Percentiles rank a stretch among this genome's conserved stretches.
These are phyloP conservation scores for Fistulifera solaris DNA, from an alignment of 108 stramenopile species.

Conservation along the genomic window DNA sequence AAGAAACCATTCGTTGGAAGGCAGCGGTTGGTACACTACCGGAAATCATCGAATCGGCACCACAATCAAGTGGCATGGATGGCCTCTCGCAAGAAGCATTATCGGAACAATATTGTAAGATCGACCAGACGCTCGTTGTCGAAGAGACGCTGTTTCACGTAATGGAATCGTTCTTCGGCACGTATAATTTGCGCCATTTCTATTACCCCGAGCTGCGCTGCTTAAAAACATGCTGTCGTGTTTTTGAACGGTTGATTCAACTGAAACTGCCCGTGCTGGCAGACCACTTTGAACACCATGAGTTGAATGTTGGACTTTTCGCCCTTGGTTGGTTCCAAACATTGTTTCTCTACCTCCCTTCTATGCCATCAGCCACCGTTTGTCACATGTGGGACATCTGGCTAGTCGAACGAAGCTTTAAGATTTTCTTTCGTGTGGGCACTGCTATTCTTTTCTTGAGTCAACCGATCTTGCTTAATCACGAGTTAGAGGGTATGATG, in stretches of 20 bases:
- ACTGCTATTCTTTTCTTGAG: slow-evolving; percentile 83
- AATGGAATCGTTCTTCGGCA: slow-evolving; percentile 74
- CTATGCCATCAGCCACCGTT: slow-evolving; percentile 84
- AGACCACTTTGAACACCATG: slow-evolving; percentile 88
- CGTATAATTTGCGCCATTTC: slow-evolving; percentile 75
- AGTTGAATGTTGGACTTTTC: slow-evolving; percentile 80
- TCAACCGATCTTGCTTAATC: slow-evolving; percentile 78
- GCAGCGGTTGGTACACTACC: slow-evolving; percentile 48
- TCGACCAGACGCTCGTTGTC: slow-evolving; percentile 47
- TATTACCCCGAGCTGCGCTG: slow-evolving; percentile 84
- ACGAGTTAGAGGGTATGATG: slow-evolving; percentile 91
- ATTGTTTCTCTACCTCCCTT: slow-evolving; percentile 81
- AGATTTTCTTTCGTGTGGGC: slow-evolving; percentile 86
- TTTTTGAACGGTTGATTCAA: slow-evolving; percentile 74
- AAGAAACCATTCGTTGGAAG: slow-evolving; percentile 70
- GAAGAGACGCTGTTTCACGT: slow-evolving; percentile 72
- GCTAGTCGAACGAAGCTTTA: slow-evolving; percentile 83
- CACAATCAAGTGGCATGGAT: not conserved
- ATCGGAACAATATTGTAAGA: slow-evolving; percentile 14
- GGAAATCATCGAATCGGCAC: slow-evolving; percentile 11
- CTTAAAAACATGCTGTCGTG: slow-evolving; percentile 76
- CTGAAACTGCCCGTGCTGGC: slow-evolving; percentile 80
- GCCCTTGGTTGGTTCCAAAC: slow-evolving; percentile 91
- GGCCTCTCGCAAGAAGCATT: slow-evolving; percentile 2
- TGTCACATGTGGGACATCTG: slow-evolving; percentile 91